Conservation (phyloP, 202 grass and related monocot species). For the Panicum hallii region DNA sequence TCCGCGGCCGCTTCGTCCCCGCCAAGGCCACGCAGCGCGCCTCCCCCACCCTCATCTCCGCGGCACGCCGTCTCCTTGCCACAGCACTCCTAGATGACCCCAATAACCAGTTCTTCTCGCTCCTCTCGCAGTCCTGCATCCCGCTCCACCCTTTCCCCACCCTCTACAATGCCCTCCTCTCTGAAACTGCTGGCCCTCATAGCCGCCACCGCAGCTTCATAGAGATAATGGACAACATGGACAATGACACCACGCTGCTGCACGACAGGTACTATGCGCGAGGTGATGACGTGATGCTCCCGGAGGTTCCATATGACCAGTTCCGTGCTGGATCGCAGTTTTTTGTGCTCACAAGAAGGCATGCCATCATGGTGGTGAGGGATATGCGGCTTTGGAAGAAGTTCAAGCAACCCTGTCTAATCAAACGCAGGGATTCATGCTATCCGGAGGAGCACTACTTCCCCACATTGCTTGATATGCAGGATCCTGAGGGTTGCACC, state of each 20-base stretch:
- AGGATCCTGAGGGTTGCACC: slow-evolving; percentile 82
- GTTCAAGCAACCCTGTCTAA: slow-evolving; percentile 83
- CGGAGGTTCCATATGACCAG: slow-evolving; percentile 74
- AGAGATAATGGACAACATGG: slow-evolving; percentile 76
- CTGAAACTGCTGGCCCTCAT: slow-evolving; percentile 54
- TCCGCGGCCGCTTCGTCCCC: slow-evolving; percentile 73
- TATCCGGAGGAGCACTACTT: slow-evolving; percentile 99
- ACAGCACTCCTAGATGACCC: slow-evolving; percentile 77
- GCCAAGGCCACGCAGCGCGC: slow-evolving; percentile 89
- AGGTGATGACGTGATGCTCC: slow-evolving; percentile 86
- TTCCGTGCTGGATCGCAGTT: slow-evolving; percentile 94
- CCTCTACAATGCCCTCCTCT: slow-evolving; percentile 64
- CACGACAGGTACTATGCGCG: slow-evolving; percentile 84
- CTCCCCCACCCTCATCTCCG: slow-evolving; percentile 89
- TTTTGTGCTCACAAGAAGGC: slow-evolving; percentile 78
- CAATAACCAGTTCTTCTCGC: slow-evolving; percentile 76
- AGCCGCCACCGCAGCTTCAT: slow-evolving; percentile 81
- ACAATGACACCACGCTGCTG: slow-evolving; percentile 65
- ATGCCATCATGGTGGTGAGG: slow-evolving; percentile 86
- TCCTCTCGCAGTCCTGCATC: slow-evolving; percentile 90
- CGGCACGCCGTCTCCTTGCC: slow-evolving; percentile 82
- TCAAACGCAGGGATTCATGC: slow-evolving; percentile 66
- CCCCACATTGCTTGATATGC: slow-evolving; percentile 93
- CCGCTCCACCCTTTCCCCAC: slow-evolving; percentile 83
- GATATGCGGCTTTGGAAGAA: slow-evolving; percentile 95